Evolutionary conservation across 169 alveolate genomes (phyloP).

Genomic region (Eimeria sp.): DNA sequence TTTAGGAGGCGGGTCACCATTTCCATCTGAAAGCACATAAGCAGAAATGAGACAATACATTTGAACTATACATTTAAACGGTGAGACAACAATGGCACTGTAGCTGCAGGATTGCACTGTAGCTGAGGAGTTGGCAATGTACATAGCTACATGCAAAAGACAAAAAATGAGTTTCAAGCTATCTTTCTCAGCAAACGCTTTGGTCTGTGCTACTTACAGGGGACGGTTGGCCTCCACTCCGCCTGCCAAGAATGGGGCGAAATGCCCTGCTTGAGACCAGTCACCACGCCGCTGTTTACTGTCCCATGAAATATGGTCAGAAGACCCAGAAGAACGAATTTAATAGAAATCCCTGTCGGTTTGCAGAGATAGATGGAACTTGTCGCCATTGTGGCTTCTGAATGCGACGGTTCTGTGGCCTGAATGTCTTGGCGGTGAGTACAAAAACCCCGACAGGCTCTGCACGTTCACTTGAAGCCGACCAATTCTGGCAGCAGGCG

Average conservation of each 20-base stretch:
- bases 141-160: not conserved
- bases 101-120: not conserved
- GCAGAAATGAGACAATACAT: not conserved
- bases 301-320: not conserved
- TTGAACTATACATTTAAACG: not conserved
- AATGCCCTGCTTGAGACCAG: constrained; percentile 15
- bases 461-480: not conserved
- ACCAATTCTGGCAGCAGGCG: not conserved
- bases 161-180: not conserved
- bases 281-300: not conserved
- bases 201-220: not conserved
- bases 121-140: not conserved
- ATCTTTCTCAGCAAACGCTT: not conserved
- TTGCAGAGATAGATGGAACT: not conserved
- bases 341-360: not conserved
- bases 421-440: not conserved
- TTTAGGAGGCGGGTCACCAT: not conserved
- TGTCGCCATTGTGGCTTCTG: constrained; percentile 12
- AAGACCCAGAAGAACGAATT: not conserved
- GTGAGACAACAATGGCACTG: not conserved
- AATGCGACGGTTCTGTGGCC: not conserved
- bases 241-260: constrained; percentile 24
- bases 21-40: not conserved
- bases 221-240: not conserved
- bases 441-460: not conserved